These are phyloP conservation scores for Ophiostoma himal-ulmi DNA, from an alignment of 2,329 filamentous ascomycete genomes.

Conservation along the genomic window DNA sequence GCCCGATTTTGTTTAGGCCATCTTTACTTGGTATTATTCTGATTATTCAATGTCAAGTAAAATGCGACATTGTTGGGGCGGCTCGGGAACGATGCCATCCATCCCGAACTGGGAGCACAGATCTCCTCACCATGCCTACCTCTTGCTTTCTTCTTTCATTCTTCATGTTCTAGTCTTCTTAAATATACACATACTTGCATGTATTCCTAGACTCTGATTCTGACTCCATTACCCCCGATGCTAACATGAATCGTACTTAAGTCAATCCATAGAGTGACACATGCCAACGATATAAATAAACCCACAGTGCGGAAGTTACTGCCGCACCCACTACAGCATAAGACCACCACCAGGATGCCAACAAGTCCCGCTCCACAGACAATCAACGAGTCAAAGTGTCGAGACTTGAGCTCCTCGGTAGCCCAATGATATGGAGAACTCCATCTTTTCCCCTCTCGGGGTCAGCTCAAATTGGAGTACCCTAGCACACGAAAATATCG, in stretches of 20 bases:
- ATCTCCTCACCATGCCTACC: background rate
- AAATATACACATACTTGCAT: background rate
- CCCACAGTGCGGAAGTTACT: background rate
- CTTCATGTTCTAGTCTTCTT: background rate
- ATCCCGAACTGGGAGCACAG: background rate
- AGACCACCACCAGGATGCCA: background rate
- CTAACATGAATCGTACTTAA: conserved; percentile 1
- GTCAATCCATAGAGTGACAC: background rate
- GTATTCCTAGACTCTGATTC: background rate
- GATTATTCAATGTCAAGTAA: background rate
- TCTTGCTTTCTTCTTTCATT: background rate
- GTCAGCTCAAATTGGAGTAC: conserved; percentile 11
- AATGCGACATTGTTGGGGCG: background rate
- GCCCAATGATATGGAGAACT: background rate
- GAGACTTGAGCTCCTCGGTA: background rate
- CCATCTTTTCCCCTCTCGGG: conserved; percentile 13
- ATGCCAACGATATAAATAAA: background rate
- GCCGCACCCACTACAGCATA: background rate
- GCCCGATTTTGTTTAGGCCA: background rate
- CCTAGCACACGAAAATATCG: background rate
- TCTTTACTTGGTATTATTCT: background rate
- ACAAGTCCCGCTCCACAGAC: background rate
- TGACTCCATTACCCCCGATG: background rate
- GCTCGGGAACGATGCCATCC: conserved; percentile 3
- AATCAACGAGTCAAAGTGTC: background rate